phyloP scores from a whole-genome alignment of 2,329 filamentous ascomycete species.

The Simplicillium aogashimaense region DNA sequence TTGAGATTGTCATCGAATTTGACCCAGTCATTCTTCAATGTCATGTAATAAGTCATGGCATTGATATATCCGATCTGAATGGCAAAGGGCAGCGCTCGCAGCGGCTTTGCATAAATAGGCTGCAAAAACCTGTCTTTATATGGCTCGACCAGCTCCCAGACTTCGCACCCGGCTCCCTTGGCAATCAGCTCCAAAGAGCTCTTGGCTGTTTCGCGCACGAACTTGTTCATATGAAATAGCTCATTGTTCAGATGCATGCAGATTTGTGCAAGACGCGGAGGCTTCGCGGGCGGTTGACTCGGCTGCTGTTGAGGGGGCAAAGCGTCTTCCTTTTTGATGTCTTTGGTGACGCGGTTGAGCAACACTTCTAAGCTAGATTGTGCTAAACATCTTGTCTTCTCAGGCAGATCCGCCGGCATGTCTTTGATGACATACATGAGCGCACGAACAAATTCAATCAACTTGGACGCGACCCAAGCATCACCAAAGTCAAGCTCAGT shows the following conservation, averaged over 20 bases:
- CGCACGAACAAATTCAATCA: constrained; percentile 82
- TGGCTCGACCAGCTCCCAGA: constrained; percentile 81
- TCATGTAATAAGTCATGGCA: constrained; percentile 90
- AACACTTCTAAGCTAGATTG: constrained; percentile 76
- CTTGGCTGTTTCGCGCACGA: constrained; percentile 82
- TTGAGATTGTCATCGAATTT: constrained; percentile 88
- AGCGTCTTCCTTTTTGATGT: constrained; percentile 66
- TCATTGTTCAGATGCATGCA: constrained; percentile 82
- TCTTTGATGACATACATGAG: constrained; percentile 97
- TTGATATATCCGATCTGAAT: constrained; percentile 98
- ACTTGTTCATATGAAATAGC: constrained; percentile 88
- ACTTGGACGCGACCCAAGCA: constrained; percentile 69
- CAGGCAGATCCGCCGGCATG: constrained; percentile 87
- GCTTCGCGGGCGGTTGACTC: constrained; percentile 35
- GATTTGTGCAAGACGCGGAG: constrained; percentile 59
- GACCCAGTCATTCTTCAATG: constrained; percentile 79
- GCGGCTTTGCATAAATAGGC: constrained; percentile 89
- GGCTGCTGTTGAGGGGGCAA: constrained; percentile 25
- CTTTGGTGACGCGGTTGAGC: constrained; percentile 68
- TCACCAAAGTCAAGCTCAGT: constrained; percentile 80
- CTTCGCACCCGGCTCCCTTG: constrained; percentile 63
- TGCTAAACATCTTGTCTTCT: constrained; percentile 74
- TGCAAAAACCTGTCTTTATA: constrained; percentile 84
- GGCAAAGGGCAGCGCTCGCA: constrained; percentile 84
- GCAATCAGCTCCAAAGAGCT: constrained; percentile 73